Evolutionary conservation across 371 early-diverging fungal species (phyloP), one percentile per base, ranked within the genome.

Genomic region (Paraphysoderma sedebokerense): DNA sequence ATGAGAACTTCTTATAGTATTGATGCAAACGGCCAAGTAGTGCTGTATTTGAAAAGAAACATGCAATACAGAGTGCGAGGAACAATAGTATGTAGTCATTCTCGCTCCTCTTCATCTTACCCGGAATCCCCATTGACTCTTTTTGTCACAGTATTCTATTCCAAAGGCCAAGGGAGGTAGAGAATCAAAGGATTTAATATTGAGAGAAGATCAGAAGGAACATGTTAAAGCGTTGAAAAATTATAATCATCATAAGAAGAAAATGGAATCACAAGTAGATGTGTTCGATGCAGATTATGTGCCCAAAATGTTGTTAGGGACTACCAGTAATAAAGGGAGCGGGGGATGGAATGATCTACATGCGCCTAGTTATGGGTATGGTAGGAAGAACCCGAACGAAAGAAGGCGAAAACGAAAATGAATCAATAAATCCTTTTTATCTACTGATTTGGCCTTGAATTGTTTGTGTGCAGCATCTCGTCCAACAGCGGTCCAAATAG

Each of bases 131-230:
- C 42, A 34, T 46, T 35, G 4, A 32, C 29, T 26, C 19, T 3
- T 33, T 30, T 28, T 19, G 36, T 13, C 35, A 2, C 22, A 26
- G 30, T 93, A 78, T 56, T 75, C 84, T 50, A 79, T 96, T 39
- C 93, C 95, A 2, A 57, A 62, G 9, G 80, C 88, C 4, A 75
- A 84, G 56, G 85, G 87, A 31, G 95, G 97, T 24, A 72, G 77
- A 40, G 65, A 76, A 38, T 55, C 44, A 33, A 57, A 62, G 52
- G 70, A 74, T 23, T 63, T 95, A 48, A 81, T 97, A 24, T 65
- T 91, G 33, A 75, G 90, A 42, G 92, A 88, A 57, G 96, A 95
- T 60, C 89, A 93, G 56, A 74, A 76, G 41, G 92, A 89, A 55
- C 89, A 78, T 56, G 57, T 76, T 46, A 51, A 58, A 19, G 76